Percentiles rank a stretch among this genome's conserved stretches.
Evolutionary conservation across 257 asterid genomes (phyloP).

Genomic region (Oldenlandia corymbosa): DNA sequence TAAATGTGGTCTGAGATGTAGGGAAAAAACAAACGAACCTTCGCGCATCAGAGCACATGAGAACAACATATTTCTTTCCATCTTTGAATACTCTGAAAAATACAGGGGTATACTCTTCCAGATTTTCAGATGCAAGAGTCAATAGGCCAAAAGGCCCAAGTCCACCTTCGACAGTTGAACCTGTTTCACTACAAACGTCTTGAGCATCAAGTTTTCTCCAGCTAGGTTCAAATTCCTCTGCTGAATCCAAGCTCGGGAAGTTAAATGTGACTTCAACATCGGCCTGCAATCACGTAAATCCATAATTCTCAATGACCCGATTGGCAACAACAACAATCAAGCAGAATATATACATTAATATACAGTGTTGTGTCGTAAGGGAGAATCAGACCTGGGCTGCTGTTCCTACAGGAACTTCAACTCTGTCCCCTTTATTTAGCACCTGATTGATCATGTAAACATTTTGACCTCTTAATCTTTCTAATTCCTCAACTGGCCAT

Average conservation of each 20-base stretch:
- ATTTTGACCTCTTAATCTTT: conserved; percentile 31
- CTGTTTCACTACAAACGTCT: conserved; percentile 41
- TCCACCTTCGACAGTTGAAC: conserved; percentile 52
- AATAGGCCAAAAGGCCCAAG: conserved; percentile 73
- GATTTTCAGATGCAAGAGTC: conserved; percentile 53
- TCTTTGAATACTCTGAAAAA: conserved; percentile 61
- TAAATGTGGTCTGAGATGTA: too few species aligned
- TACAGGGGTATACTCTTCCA: conserved; percentile 68
- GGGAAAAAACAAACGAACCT: conserved; percentile 23
- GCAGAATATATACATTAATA: too few species aligned
- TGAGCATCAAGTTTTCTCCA: conserved; percentile 57
- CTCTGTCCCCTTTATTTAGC: conserved; percentile 22
- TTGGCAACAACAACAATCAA: too few species aligned
- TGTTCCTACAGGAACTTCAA: conserved; percentile 37
- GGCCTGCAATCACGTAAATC: conserved; percentile 28
- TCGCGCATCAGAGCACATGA: conserved; percentile 65
- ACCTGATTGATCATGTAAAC: conserved; percentile 17
- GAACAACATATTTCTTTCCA: conserved; percentile 37
- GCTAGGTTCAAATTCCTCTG: conserved; percentile 52
- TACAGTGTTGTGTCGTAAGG: not conserved
- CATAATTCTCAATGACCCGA: too few species aligned
- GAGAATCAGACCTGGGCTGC: conserved; percentile 33
- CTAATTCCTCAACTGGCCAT: conserved; percentile 50
- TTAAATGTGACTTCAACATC: conserved; percentile 70
- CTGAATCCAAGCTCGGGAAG: conserved; percentile 49